Percentiles rank a stretch among this genome's conserved stretches.
Conservation (phyloP, 2,329 filamentous ascomycete species). For the Apiospora rasikravindrae region DNA sequence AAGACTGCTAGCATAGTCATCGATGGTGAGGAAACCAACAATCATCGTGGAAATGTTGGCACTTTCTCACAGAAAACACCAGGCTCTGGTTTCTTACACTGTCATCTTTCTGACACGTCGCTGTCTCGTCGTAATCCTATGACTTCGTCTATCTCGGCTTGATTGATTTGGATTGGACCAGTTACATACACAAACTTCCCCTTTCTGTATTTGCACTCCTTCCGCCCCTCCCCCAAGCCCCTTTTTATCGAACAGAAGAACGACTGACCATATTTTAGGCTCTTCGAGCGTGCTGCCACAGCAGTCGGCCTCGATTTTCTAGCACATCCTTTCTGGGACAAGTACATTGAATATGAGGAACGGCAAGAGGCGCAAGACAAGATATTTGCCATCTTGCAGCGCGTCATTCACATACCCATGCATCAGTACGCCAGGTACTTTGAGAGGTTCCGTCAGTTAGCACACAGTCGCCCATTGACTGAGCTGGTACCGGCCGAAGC, state of each 20-base stretch:
- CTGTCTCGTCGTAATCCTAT: slow-evolving; percentile 49
- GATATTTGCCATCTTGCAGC: slow-evolving; percentile 82
- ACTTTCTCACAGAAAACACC: slow-evolving; percentile 69
- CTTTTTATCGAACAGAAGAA: slow-evolving; percentile 31
- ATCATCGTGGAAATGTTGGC: slow-evolving; percentile 56
- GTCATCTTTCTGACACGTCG: slow-evolving; percentile 44
- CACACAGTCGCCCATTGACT: slow-evolving; percentile 71
- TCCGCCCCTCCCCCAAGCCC: slow-evolving; percentile 41
- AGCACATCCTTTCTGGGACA: slow-evolving; percentile 97
- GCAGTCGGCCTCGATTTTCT: slow-evolving; percentile 92
- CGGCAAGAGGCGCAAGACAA: slow-evolving; percentile 82
- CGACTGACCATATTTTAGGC: slow-evolving; percentile 58
- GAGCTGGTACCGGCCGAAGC: slow-evolving; percentile 75
- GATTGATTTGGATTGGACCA: slow-evolving; percentile 52
- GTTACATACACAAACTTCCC: slow-evolving; percentile 59
- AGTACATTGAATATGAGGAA: slow-evolving; percentile 97
- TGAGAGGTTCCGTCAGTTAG: slow-evolving; percentile 82
- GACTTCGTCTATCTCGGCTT: slow-evolving; percentile 38
- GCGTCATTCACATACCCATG: slow-evolving; percentile 88
- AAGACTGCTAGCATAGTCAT: slow-evolving; percentile 42
- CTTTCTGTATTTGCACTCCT: slow-evolving; percentile 67
- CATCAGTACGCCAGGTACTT: slow-evolving; percentile 96
- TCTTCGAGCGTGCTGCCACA: slow-evolving; percentile 88
- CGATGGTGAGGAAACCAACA: slow-evolving; percentile 74
- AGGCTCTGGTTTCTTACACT: slow-evolving; percentile 58